Percentiles rank a stretch among this genome's conserved stretches.
Conservation (phyloP, 148 eudicot species). For the Spergularia marina region DNA sequence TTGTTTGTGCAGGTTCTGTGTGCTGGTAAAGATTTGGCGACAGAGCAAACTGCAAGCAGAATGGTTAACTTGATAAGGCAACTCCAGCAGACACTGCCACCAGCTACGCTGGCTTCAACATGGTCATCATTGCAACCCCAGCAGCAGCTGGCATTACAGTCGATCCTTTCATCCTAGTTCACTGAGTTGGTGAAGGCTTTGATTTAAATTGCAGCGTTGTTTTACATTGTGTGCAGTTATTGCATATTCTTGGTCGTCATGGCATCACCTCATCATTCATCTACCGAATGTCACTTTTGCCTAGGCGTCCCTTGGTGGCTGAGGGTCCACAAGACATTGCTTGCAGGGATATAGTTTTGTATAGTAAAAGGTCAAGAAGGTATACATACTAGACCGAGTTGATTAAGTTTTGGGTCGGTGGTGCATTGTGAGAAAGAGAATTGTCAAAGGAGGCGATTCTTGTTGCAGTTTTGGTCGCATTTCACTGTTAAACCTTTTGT, state of each 20-base stretch:
- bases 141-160: conserved; percentile 81
- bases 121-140: conserved; percentile 92
- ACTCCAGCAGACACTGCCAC: conserved; percentile 86
- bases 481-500: neutral
- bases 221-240: conserved; percentile 9
- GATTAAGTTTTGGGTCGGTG: conserved; percentile 22
- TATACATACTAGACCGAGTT: conserved; percentile 7
- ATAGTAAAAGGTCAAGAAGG: conserved; percentile 18
- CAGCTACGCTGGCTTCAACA: conserved; percentile 68
- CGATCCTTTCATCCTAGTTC: conserved; percentile 64
- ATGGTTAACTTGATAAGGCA: conserved; percentile 73
- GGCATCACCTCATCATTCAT: conserved; percentile 8
- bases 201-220: neutral
- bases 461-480: conserved; percentile 57
- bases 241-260: conserved; percentile 18
- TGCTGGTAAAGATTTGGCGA: conserved; percentile 89
- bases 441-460: conserved; percentile 41
- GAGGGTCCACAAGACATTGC: conserved; percentile 17
- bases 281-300: conserved; percentile 4
- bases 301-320: conserved; percentile 23
- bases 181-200: neutral
- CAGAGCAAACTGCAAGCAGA: conserved; percentile 79
- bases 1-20: conserved; percentile 53
- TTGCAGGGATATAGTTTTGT: conserved; percentile 22
- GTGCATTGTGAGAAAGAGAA: conserved; percentile 28